phyloP scores from a whole-genome alignment of 306 rosid species.

The Fagus crenata region DNA sequence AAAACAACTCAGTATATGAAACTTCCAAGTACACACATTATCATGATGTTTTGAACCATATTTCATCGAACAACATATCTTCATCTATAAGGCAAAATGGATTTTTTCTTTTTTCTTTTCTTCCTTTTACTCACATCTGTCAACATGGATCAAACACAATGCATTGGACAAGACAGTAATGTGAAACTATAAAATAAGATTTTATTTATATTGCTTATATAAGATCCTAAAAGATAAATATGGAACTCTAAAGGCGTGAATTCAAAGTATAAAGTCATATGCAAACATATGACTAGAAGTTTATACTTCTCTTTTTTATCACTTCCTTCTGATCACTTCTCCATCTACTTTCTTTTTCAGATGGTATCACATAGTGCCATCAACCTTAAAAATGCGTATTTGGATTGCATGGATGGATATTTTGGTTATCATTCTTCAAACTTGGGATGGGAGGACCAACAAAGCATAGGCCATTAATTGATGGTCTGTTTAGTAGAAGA shows the following conservation, averaged over 20 bases:
- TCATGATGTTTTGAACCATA: not conserved
- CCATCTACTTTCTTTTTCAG: not conserved
- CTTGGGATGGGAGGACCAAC: not conserved
- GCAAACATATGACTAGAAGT: not conserved
- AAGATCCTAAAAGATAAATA: not conserved
- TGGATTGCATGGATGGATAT: not conserved
- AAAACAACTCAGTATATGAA: not conserved
- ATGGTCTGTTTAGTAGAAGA: no score
- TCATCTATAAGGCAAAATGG: not conserved
- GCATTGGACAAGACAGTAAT: not conserved
- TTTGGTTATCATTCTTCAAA: not conserved
- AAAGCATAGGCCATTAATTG: not conserved
- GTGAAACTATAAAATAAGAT: not conserved
- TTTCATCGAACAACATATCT: not conserved
- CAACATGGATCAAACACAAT: not conserved
- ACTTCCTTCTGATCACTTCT: no score
- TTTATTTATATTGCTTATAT: not conserved
- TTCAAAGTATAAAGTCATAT: not conserved
- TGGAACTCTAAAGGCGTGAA: not conserved
- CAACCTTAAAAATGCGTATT: not conserved
- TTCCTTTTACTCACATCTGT: not conserved
- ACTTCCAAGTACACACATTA: not conserved
- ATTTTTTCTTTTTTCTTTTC: not conserved
- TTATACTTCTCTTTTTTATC: not conserved
- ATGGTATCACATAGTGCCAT: not conserved